These are phyloP conservation scores for Neocucurbitaria cava DNA, from an alignment of 2,329 filamentous ascomycete genomes.

Conservation along the genomic window DNA sequence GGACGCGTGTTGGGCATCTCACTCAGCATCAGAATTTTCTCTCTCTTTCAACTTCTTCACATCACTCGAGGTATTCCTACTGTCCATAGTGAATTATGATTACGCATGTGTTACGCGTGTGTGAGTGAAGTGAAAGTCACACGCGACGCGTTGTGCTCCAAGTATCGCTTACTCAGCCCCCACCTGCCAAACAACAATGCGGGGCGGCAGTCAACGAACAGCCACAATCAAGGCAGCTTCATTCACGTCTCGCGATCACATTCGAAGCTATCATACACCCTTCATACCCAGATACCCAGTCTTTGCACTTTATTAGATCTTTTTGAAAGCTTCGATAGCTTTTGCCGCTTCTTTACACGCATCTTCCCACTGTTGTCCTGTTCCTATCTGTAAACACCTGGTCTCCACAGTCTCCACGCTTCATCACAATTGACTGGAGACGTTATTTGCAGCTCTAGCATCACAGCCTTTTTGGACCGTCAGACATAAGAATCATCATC, in stretches of 20 bases:
- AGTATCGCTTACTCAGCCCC: slow-evolving; percentile 27
- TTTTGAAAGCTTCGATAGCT: neutral
- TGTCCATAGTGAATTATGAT: too few species aligned
- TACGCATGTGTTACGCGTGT: too few species aligned
- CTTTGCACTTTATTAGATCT: neutral
- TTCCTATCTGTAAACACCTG: slow-evolving; percentile 29
- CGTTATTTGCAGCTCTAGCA: slow-evolving; percentile 7
- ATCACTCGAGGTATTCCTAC: slow-evolving; percentile 8
- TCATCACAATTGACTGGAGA: slow-evolving; percentile 13
- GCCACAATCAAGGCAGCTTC: slow-evolving; percentile 28
- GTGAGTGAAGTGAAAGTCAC: slow-evolving; percentile 1
- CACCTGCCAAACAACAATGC: slow-evolving; percentile 16
- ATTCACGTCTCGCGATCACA: slow-evolving; percentile 20
- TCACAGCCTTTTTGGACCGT: slow-evolving; percentile 3
- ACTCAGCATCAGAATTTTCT: slow-evolving; percentile 25
- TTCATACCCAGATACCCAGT: neutral
- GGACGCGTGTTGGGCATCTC: slow-evolving; percentile 28
- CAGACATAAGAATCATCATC: slow-evolving; percentile 12
- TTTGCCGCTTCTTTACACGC: neutral
- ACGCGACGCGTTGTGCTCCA: slow-evolving; percentile 8
- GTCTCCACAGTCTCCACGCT: slow-evolving; percentile 27
- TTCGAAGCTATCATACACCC: neutral
- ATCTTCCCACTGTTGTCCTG: slow-evolving; percentile 8
- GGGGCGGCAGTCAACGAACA: slow-evolving; percentile 24
- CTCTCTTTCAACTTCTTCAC: slow-evolving; percentile 5